Base-by-base conservation (phyloP, 148 eudicot genomes). In the Silene latifolia region DNA sequence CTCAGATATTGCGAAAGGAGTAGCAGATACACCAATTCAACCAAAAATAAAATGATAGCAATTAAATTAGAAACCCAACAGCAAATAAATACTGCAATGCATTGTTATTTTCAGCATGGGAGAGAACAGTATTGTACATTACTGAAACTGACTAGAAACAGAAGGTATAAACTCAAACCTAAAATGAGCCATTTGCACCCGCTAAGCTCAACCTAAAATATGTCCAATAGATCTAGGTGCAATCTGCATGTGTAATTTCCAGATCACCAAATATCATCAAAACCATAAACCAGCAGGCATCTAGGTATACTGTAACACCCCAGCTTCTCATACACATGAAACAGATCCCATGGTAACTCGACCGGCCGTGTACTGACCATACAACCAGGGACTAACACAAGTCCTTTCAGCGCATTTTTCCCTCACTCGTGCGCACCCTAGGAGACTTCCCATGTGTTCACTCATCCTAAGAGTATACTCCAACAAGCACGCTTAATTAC, bases 1-100 rank as follows among this genome's bases (percentile, higher is more conserved):
- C 94, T 89, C 88, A 91, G 97, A 91, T 74, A 81, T 77, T 32
- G 86, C 79, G 82, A 82, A 78, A 57, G 66, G 71, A 78, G 61
- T 73, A 77, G 63, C 39, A 81, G 71, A 66, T 79, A 69, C 59
- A 82, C 78, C 68, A 72, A 72, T 80, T 82, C 47, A 73, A 21
- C 78, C 63, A 48, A 74, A 78, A 73, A 64, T 61, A 58, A 29
- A 67, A 47, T 60, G 53, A 23, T 4, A 65, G 47, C 21, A 19
- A 48, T 3, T 20, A 25, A 61, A 56, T 29, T n/a, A 60, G 47
- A 68, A 68, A 24, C 42, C 57, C 17, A 68, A 59, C 53, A 35
- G 21, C 48, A 23, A 63, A 58, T 62, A 25, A 32, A 76, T 8
- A 76, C 20, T 62, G 76, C 39, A 57, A n/a, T 8, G 54, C 27